A percentile compares a stretch with the other conserved stretches of the same genome.
These are phyloP conservation scores for Erysimum pusillum DNA, from an alignment of 441 rosid species.

Conservation along the genomic window DNA sequence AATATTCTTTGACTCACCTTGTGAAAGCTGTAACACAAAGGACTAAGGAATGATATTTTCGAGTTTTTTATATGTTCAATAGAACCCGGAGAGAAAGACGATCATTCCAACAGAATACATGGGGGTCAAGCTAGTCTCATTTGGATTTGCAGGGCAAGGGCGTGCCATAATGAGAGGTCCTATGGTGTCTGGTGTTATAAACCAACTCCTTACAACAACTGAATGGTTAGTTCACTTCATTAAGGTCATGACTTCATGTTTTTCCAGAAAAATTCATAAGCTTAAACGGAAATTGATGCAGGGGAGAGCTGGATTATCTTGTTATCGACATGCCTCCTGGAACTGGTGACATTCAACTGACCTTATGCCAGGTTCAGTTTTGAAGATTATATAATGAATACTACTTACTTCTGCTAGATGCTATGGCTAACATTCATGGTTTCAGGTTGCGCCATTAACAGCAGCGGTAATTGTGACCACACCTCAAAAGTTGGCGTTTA, in stretches of 20 bases:
- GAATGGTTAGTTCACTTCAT: constrained; percentile 72
- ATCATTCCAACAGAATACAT: constrained; percentile 94
- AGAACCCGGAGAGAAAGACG: constrained; percentile 92
- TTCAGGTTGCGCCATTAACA: constrained; percentile 90
- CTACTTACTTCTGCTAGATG: not conserved
- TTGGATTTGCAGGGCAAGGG: constrained; percentile 97
- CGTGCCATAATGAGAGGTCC: constrained; percentile 98
- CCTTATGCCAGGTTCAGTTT: constrained; percentile 84
- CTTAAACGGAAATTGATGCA: constrained; percentile 40
- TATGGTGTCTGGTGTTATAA: constrained; percentile 97
- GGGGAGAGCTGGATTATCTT: constrained; percentile 99
- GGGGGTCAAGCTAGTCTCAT: constrained; percentile 95
- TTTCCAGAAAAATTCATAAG: not conserved
- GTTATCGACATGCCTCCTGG: constrained; percentile 99
- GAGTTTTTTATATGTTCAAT: constrained; percentile 34
- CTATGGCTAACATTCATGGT: constrained; percentile 6
- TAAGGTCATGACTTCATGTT: constrained; percentile 10
- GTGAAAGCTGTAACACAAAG: constrained; percentile 12
- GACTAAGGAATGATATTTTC: constrained; percentile 24
- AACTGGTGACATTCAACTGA: constrained; percentile 97
- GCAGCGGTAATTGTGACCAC: constrained; percentile 98
- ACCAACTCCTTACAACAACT: constrained; percentile 91
- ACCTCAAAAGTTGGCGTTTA: constrained; percentile 94
- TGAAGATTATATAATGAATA: constrained; percentile 6
- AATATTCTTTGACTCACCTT: constrained; percentile 39